Conservation (phyloP, 306 rosid species). For the Hylodesmum podocarpum region DNA sequence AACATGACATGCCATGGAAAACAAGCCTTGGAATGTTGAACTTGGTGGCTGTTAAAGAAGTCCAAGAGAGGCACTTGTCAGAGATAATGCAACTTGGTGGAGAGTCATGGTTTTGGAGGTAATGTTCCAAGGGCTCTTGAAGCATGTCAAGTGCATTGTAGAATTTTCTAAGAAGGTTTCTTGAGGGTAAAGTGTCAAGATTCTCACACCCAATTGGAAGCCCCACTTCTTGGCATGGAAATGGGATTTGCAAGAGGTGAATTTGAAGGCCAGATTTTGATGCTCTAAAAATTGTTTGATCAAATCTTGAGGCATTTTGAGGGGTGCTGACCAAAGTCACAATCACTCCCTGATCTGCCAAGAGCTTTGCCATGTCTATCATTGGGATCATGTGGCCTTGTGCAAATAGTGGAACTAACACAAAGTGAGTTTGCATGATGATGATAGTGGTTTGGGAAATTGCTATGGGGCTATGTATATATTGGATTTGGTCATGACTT, state of each 20-base stretch:
- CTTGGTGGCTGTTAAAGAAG: slow-evolving; percentile 47
- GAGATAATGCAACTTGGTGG: slow-evolving; percentile 73
- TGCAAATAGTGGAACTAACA: slow-evolving; percentile 73
- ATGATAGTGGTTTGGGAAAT: slow-evolving; percentile 9
- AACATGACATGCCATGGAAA: slow-evolving; percentile 75
- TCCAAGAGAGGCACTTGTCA: slow-evolving; percentile 68
- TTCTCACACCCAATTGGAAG: slow-evolving; percentile 71
- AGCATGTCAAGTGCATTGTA: slow-evolving; percentile 61
- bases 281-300: slow-evolving; percentile 44
- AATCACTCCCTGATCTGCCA: slow-evolving; percentile 47
- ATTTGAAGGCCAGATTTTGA: slow-evolving; percentile 40
- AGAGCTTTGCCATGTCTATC: slow-evolving; percentile 76
- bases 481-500: neutral
- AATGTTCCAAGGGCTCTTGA: slow-evolving; percentile 61
- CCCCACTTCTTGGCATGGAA: slow-evolving; percentile 63
- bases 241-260: slow-evolving; percentile 52
- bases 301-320: slow-evolving; percentile 60
- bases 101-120: slow-evolving; percentile 31
- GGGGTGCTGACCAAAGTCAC: slow-evolving; percentile 77
- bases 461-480: neutral
- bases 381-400: slow-evolving; percentile 97
- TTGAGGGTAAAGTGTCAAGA: slow-evolving; percentile 69
- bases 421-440: slow-evolving; percentile 59
- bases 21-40: slow-evolving; percentile 63
- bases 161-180: slow-evolving; percentile 51